Evolutionary conservation across 176 grass and related monocot species (phyloP).

Genomic region (Lolium rigidum): DNA sequence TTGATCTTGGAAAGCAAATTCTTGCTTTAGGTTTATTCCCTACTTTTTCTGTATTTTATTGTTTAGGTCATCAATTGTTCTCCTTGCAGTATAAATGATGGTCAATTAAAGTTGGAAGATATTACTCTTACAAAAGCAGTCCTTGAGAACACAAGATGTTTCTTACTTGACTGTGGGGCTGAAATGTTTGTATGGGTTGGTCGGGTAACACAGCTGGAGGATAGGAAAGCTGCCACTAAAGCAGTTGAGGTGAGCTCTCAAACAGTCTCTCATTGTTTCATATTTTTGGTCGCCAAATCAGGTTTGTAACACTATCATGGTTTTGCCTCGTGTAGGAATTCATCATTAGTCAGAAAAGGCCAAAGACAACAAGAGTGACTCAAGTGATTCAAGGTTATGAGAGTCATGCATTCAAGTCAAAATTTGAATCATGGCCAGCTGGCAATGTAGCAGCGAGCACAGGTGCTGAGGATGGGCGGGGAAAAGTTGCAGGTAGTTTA

Average conservation of each 20-base stretch:
- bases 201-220: constrained; percentile 85
- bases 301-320: constrained; percentile 17
- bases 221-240: constrained; percentile 89
- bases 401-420: constrained; percentile 86
- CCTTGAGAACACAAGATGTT: constrained; percentile 90
- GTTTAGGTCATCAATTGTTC: constrained; percentile 40
- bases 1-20: constrained; percentile 66
- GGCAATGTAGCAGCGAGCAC: constrained; percentile 60
- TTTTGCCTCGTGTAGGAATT: constrained; percentile 71
- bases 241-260: constrained; percentile 76
- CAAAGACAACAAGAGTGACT: constrained; percentile 80
- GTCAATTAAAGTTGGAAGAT: constrained; percentile 85
- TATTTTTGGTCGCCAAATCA: constrained; percentile 31
- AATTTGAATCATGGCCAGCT: constrained; percentile 92
- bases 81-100: constrained; percentile 78
- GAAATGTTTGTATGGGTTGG: constrained; percentile 98
- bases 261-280: constrained; percentile 14
- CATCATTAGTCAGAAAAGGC: constrained; percentile 73
- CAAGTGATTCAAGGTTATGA: constrained; percentile 96
- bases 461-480: constrained; percentile 77
- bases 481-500: constrained; percentile 93
- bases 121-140: constrained; percentile 70
- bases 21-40: not conserved
- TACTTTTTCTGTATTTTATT: not conserved
- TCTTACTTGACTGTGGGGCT: constrained; percentile 88